Conservation (phyloP, 768 basidiomycete genomes). For the Suillus luteus region DNA sequence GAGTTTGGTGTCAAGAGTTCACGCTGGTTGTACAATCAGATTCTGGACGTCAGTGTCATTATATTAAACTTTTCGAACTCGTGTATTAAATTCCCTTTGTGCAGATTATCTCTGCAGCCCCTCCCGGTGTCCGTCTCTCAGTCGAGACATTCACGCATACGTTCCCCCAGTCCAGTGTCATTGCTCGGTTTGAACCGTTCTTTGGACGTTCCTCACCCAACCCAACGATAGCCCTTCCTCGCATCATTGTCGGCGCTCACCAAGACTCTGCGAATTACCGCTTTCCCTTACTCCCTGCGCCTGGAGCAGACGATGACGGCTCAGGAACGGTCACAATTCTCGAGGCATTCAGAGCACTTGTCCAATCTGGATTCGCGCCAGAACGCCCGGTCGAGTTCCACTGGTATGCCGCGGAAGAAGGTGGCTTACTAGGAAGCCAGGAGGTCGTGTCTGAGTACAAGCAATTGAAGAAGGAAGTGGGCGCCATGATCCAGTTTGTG, state of each 20-base stretch:
- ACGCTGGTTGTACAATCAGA: conserved; percentile 37
- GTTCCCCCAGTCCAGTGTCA: conserved; percentile 23
- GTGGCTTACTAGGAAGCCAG: conserved; percentile 34
- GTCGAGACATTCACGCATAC: conserved; percentile 26
- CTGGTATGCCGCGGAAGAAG: conserved; percentile 80
- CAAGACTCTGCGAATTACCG: conserved; percentile 46
- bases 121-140: conserved; percentile 19
- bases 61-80: background rate
- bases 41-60: conserved; percentile 13
- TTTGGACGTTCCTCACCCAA: conserved; percentile 12
- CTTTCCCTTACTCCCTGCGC: conserved; percentile 43
- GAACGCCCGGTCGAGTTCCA: conserved; percentile 73
- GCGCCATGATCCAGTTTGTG: conserved; percentile 52
- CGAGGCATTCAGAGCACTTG: conserved; percentile 72
- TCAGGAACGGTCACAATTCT: conserved; percentile 78
- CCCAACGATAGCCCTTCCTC: conserved; percentile 20
- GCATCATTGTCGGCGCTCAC: conserved; percentile 43
- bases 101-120: conserved; percentile 19
- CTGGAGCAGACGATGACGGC: conserved; percentile 54
- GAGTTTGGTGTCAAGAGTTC: conserved; percentile 41
- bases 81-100: background rate
- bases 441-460: conserved; percentile 55
- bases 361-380: conserved; percentile 69
- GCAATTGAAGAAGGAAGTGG: conserved; percentile 43
- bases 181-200: conserved; percentile 30